Evolutionary conservation across 2,329 filamentous ascomycete species (phyloP).

Genomic region (Fusarium equiseti): DNA sequence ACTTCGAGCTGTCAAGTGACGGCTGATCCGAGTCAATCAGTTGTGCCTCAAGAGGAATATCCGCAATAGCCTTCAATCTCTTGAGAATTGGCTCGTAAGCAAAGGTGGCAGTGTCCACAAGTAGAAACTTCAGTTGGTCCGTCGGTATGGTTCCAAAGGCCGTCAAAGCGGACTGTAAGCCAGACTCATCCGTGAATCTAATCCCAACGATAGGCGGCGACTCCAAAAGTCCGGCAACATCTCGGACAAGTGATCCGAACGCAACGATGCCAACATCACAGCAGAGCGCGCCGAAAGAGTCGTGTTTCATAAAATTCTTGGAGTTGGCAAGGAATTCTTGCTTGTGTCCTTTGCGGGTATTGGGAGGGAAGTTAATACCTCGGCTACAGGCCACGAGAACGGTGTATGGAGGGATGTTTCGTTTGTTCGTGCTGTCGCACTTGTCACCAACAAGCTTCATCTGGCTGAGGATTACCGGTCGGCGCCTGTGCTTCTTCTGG

Average conservation of each 20-base stretch:
- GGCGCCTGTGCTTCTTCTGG: constrained; percentile 60
- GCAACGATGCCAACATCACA: constrained; percentile 63
- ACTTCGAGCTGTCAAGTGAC: constrained; percentile 16
- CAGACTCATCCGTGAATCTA: constrained; percentile 61
- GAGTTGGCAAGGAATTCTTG: constrained; percentile 62
- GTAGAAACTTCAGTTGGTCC: constrained; percentile 59
- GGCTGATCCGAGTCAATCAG: constrained; percentile 56
- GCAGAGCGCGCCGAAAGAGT: constrained; percentile 72
- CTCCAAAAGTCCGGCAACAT: constrained; percentile 59
- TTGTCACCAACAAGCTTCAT: constrained; percentile 57
- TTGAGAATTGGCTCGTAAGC: constrained; percentile 75
- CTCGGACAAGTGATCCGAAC: constrained; percentile 69
- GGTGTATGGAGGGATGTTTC: constrained; percentile 48
- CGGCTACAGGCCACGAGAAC: constrained; percentile 57
- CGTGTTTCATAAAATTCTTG: constrained; percentile 66
- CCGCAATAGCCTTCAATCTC: constrained; percentile 66
- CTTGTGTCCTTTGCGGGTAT: constrained; percentile 45
- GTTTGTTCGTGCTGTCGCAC: constrained; percentile 41
- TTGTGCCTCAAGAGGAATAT: constrained; percentile 67
- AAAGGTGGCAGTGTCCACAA: constrained; percentile 75
- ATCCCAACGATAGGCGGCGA: constrained; percentile 63
- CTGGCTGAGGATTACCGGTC: constrained; percentile 54
- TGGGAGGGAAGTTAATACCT: constrained; percentile 60
- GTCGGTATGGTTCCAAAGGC: constrained; percentile 52
- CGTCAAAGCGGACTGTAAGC: constrained; percentile 61